Evolutionary conservation across 2,329 filamentous ascomycete genomes (phyloP).

Genomic region (Xylariomycetidae sp.): DNA sequence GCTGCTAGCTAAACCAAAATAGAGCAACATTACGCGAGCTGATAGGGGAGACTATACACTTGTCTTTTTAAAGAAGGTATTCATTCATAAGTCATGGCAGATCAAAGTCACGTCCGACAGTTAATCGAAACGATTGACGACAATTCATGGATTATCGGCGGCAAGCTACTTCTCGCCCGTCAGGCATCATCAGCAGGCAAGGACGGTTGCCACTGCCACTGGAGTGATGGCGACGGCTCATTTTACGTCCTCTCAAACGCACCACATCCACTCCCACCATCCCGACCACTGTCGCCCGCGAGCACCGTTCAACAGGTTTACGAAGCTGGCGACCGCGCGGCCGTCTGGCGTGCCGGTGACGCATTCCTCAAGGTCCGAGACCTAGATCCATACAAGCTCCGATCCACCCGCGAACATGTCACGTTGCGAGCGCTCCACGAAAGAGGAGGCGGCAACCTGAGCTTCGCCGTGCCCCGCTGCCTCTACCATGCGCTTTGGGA

Average conservation of each 20-base stretch:
- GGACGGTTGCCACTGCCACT: no score
- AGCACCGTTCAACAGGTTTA: conserved; percentile 1
- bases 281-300: background rate
- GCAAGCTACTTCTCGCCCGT: conserved; percentile 1
- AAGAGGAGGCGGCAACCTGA: conserved; percentile 2
- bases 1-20: no score
- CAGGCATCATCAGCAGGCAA: background rate
- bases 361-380: conserved; percentile 3
- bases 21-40: no score
- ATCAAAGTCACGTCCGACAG: no score
- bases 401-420: conserved; percentile 1
- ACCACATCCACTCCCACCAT: conserved; percentile 1
- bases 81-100: no score
- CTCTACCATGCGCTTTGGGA: conserved; percentile 2
- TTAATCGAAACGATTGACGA: conserved; percentile 3
- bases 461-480: conserved; percentile 1
- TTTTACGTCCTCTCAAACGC: conserved; percentile 1
- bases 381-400: conserved; percentile 2
- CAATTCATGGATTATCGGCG: conserved; percentile 3
- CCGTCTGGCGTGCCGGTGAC: conserved; percentile 2
- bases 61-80: no score
- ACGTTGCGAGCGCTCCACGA: conserved; percentile 1
- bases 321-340: conserved; percentile 1
- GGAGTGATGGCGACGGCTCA: conserved; percentile 2
- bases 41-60: no score